Conservation (phyloP, 495 filamentous ascomycete genomes). For the Aspergillus homomorphus region DNA sequence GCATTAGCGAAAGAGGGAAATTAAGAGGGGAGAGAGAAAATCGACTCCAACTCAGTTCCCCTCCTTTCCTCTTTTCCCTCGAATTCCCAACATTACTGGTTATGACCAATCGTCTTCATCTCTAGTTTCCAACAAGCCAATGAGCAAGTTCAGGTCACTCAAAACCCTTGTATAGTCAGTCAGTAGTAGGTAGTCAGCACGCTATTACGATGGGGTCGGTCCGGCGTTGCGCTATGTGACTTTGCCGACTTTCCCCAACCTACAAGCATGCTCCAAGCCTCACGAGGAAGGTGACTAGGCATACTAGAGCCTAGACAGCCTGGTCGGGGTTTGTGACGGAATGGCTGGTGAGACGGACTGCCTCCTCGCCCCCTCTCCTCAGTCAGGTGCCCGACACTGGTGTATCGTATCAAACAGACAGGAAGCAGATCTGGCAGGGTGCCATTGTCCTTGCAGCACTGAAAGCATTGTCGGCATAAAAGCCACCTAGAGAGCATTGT, state of each 20-base stretch:
- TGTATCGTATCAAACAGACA: background rate
- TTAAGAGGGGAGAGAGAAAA: background rate
- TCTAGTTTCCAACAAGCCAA: slow-evolving; percentile 9
- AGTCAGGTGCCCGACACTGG: slow-evolving; percentile 1
- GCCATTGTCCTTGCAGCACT: background rate
- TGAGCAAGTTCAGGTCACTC: slow-evolving; percentile 2
- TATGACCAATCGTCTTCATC: background rate
- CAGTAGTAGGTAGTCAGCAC: slow-evolving; percentile 8
- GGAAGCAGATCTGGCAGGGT: background rate
- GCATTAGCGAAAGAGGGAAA: slow-evolving; percentile 5
- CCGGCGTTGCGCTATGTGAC: slow-evolving; percentile 19
- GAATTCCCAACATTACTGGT: background rate
- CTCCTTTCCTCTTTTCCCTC: background rate
- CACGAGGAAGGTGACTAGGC: slow-evolving; percentile 15
- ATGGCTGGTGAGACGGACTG: background rate
- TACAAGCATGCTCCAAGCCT: slow-evolving; percentile 22
- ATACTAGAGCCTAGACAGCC: slow-evolving; percentile 13
- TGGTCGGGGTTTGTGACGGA: slow-evolving; percentile 9
- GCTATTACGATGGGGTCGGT: slow-evolving; percentile 25
- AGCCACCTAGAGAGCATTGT: background rate
- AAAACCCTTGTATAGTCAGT: slow-evolving; percentile 6
- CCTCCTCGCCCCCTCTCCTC: background rate
- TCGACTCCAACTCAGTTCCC: too few species aligned
- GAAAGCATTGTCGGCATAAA: background rate
- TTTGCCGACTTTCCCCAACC: slow-evolving; percentile 22